phyloP scores from a whole-genome alignment of 2,329 filamentous ascomycete species.

The Penicillium sp. region DNA sequence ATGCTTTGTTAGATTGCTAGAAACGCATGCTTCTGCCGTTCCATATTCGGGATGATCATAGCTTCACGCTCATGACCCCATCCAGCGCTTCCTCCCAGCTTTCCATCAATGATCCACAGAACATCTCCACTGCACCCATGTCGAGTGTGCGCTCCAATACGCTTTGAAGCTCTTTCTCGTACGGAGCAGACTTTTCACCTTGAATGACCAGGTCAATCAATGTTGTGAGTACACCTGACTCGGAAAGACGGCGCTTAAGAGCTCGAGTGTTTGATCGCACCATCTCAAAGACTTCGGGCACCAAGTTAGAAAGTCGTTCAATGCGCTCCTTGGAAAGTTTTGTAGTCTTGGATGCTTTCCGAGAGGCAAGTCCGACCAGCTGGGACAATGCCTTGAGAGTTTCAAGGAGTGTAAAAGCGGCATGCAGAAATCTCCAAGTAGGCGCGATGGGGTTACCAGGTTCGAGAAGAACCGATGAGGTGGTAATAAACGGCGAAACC shows the following conservation, averaged over 20 bases:
- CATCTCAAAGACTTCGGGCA: constrained; percentile 29
- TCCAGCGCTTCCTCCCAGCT: constrained; percentile 45
- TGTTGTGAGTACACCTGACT: constrained; percentile 39
- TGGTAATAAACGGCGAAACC: constrained; percentile 19
- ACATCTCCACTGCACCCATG: constrained; percentile 37
- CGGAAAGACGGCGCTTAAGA: constrained; percentile 36
- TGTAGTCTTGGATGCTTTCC: constrained; percentile 28
- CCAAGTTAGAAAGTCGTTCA: constrained; percentile 24
- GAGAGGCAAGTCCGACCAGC: constrained; percentile 28
- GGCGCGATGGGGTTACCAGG: constrained; percentile 28
- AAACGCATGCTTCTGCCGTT: no score
- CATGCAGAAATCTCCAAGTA: constrained; percentile 41
- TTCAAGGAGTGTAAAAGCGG: constrained; percentile 36
- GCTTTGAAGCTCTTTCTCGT: constrained; percentile 24
- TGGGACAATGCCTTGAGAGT: constrained; percentile 37
- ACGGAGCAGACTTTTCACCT: constrained; percentile 21
- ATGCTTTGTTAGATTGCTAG: no score
- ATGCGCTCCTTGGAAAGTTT: constrained; percentile 33
- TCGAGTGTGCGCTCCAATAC: constrained; percentile 36
- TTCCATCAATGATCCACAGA: constrained; percentile 43
- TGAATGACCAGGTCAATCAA: constrained; percentile 37
- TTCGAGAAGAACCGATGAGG: constrained; percentile 24
- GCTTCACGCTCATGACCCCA: constrained; percentile 32
- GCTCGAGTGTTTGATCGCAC: constrained; percentile 33
- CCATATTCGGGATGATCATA: constrained; percentile 15